These are phyloP conservation scores for Pharus latifolius DNA, from an alignment of 176 grass and related monocot species.

Conservation along the genomic window DNA sequence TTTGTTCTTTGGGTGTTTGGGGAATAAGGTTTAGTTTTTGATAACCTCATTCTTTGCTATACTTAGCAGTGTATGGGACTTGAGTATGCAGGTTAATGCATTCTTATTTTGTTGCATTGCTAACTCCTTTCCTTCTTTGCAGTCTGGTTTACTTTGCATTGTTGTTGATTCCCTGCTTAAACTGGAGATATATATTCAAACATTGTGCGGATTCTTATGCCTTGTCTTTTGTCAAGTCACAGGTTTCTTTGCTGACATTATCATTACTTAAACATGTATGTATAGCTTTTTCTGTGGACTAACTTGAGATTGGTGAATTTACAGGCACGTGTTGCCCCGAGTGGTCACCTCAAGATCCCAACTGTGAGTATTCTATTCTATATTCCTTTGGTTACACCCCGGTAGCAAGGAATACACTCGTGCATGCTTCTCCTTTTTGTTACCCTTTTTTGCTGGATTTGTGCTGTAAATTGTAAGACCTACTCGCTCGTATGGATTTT, in stretches of 20 bases:
- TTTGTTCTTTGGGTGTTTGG: too few species aligned
- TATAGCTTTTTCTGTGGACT: neutral
- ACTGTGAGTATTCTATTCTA: constrained; percentile 51
- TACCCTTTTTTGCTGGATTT: neutral
- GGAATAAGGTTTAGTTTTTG: too few species aligned
- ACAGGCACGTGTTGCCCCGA: constrained; percentile 85
- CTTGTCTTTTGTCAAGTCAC: constrained; percentile 1
- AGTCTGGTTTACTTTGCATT: constrained; percentile 43
- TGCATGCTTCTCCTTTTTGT: too few species aligned
- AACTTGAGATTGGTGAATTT: constrained; percentile 32
- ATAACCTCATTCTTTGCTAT: neutral
- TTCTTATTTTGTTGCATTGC: neutral
- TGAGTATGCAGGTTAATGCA: neutral
- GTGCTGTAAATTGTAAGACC: neutral
- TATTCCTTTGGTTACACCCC: neutral
- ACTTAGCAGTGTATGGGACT: neutral
- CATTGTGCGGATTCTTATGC: constrained; percentile 61
- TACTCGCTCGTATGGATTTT: neutral
- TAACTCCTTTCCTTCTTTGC: constrained; percentile 16
- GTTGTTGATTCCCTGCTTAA: constrained; percentile 80
- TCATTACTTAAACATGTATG: neutral
- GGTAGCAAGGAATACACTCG: neutral
- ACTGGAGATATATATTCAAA: constrained; percentile 82
- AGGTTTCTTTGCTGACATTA: neutral
- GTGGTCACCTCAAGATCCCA: constrained; percentile 87